Percentiles rank a stretch among this genome's conserved stretches.
Evolutionary conservation across 257 asterid species (phyloP).

Genomic region (Leptodermis oblonga): DNA sequence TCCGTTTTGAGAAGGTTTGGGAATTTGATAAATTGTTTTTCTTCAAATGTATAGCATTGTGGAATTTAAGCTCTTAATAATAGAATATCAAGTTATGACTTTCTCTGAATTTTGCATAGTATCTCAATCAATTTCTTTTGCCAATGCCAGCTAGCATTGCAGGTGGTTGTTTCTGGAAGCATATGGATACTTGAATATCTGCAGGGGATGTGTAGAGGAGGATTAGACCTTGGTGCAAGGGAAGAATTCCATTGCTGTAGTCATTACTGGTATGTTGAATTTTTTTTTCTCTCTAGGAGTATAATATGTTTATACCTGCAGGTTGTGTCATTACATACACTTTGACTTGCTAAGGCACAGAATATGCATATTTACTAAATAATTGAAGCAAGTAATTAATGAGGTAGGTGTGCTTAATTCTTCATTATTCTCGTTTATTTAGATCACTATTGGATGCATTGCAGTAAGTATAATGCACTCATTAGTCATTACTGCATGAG

Average conservation of each 20-base stretch:
- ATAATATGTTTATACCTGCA: background rate
- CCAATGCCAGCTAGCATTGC: constrained; percentile 41
- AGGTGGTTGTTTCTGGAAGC: constrained; percentile 59
- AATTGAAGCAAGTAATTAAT: background rate
- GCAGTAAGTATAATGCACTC: constrained; percentile 32
- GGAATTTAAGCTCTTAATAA: no score
- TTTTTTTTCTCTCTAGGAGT: constrained; percentile 5
- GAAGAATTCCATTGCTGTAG: constrained; percentile 84
- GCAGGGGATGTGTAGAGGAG: constrained; percentile 44
- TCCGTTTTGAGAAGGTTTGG: background rate
- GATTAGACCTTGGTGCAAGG: constrained; percentile 92
- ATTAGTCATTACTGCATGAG: no score
- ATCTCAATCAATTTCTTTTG: background rate
- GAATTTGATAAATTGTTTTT: no score
- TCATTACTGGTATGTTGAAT: constrained; percentile 76
- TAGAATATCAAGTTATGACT: no score
- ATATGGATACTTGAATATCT: constrained; percentile 70
- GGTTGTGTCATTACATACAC: background rate
- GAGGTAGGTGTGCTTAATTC: background rate
- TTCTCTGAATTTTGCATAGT: background rate
- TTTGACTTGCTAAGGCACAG: background rate
- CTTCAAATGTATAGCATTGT: no score
- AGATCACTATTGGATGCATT: background rate
- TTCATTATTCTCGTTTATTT: background rate
- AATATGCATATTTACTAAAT: background rate